phyloP scores from a whole-genome alignment of 1,284 basidiomycete genomes.

The Austroboletus sp. region DNA sequence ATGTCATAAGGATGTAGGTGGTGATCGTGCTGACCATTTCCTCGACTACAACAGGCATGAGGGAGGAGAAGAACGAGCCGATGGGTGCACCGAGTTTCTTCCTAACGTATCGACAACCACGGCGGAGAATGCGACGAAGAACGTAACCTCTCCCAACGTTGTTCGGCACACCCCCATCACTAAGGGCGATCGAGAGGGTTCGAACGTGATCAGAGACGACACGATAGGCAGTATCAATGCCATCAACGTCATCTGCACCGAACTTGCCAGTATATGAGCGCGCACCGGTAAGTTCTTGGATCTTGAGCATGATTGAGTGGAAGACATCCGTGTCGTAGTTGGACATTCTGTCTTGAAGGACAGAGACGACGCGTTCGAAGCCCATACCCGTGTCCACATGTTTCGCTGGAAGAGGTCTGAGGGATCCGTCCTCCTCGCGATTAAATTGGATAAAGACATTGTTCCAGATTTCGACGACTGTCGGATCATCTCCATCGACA shows the following conservation, averaged over 20 bases:
- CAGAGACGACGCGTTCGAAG: slow-evolving; percentile 93
- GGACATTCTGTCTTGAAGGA: slow-evolving; percentile 84
- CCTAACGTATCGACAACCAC: slow-evolving; percentile 90
- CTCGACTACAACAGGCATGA: slow-evolving; percentile 85
- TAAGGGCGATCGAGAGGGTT: slow-evolving; percentile 91
- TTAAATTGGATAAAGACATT: slow-evolving; percentile 99
- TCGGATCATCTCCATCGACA: slow-evolving; percentile 92
- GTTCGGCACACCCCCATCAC: slow-evolving; percentile 93
- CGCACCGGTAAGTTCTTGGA: slow-evolving; percentile 86
- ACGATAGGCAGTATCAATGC: slow-evolving; percentile 95
- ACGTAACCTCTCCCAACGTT: slow-evolving; percentile 97
- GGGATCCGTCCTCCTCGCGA: slow-evolving; percentile 81
- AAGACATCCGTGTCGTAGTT: slow-evolving; percentile 99
- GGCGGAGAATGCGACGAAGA: slow-evolving; percentile 81
- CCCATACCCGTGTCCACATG: slow-evolving; percentile 99
- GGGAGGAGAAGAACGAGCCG: slow-evolving; percentile 89
- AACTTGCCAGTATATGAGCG: slow-evolving; percentile 86
- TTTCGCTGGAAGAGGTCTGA: slow-evolving; percentile 80
- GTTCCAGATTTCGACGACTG: slow-evolving; percentile 99
- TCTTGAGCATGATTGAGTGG: slow-evolving; percentile 79
- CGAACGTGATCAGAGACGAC: slow-evolving; percentile 96
- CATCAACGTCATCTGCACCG: slow-evolving; percentile 88
- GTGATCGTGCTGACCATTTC: slow-evolving; percentile 59
- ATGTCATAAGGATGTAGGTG: slow-evolving; percentile 3
- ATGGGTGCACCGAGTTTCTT: slow-evolving; percentile 94